A percentile compares a stretch with the other conserved stretches of the same genome.
Conservation (phyloP, 768 basidiomycete genomes). For the Auriscalpium vulgare region DNA sequence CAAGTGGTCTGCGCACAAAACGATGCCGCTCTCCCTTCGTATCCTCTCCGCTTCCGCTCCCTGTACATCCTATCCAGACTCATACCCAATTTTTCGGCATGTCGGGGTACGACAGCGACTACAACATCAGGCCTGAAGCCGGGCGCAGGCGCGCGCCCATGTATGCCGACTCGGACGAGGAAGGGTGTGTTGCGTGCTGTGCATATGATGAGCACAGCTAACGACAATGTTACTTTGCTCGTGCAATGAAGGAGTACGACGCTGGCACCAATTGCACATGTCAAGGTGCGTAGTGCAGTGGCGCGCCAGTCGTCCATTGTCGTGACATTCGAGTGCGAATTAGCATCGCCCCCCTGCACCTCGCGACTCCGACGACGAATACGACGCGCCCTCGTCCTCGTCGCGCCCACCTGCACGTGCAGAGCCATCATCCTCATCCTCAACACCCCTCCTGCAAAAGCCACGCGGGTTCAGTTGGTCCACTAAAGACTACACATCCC, state of each 20-base stretch:
- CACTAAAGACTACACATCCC: not conserved
- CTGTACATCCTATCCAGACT: not conserved
- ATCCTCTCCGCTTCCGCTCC: not conserved
- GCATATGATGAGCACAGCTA: no score
- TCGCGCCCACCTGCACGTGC: no score
- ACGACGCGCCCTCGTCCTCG: not conserved
- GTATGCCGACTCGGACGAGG: not conserved
- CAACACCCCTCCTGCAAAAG: not conserved
- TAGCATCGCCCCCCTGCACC: not conserved
- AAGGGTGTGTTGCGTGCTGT: not conserved
- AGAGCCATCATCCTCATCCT: not conserved
- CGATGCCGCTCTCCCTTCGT: not conserved
- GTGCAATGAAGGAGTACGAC: not conserved
- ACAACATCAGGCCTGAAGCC: not conserved
- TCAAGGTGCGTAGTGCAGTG: no score
- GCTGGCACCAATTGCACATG: no score
- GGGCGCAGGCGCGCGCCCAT: not conserved
- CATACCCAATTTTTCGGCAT: no score
- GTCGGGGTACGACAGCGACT: no score
- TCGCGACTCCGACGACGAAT: not conserved
- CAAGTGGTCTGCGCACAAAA: not conserved
- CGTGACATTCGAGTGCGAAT: no score
- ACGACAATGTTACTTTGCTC: not conserved
- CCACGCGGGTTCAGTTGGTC: not conserved
- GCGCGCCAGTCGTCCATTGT: no score